Base-by-base conservation (phyloP, 78 protist genomes). In the Dictyostelium citrinum region DNA sequence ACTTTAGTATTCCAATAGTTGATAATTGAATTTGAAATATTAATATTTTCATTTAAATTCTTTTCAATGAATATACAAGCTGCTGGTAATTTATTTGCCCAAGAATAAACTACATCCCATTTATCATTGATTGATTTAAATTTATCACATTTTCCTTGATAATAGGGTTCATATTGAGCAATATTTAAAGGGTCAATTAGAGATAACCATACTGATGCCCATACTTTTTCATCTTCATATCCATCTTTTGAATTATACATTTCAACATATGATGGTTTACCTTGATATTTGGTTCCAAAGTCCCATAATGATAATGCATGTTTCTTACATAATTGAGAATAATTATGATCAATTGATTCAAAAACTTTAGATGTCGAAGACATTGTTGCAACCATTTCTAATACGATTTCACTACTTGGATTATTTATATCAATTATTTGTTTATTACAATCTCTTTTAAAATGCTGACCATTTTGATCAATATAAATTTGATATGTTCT, bases 121-220 rank as follows among this genome's bases (percentile, higher is more conserved):
- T 10, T 1, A 64, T 27, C 3, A 27, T 9, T 27, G 4, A 8
- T 20, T 1, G 24, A 12, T 64, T 64, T 64, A 3, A 24, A 24
- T 27, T 12, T 64, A 3, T 27, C 17, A 10, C 31, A 64, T 64
- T 24, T 64, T 2, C 17, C 72, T 27, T 64, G 72, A 64, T 64
- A 64, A 10, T 24, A 64, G 0, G 31, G 33, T 64, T 24, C 27
- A 27, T 64, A 64, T 24, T 61, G 71, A 24, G 5, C 3, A 14
- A 20, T 20, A 61, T 61, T 61, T n/a, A 4, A 0, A 2, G 12
- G 20, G 20, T 39, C 80, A 24, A 61, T 61, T 24, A 10, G 24
- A 1, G 35, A 58, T 14, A 90, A 22, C 95, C 95, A 90, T 6
- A 71, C 27, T 20, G 86, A 55, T 14, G 72, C 95, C 95, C 95